Conservation (phyloP, 2,329 filamentous ascomycete species). For the Claviceps citrina region DNA sequence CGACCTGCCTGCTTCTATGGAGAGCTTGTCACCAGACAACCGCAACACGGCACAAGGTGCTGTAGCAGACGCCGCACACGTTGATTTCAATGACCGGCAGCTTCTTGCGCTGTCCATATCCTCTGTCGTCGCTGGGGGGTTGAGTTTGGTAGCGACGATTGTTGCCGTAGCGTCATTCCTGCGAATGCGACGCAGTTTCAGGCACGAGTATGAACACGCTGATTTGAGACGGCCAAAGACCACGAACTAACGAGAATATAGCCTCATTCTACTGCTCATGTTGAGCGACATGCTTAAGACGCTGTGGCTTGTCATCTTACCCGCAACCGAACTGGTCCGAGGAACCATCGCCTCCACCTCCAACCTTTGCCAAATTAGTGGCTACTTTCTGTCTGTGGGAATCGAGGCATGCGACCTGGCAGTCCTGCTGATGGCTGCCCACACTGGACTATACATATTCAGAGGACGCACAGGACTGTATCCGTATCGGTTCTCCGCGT, state of each 20-base stretch:
- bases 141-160: constrained; percentile 42
- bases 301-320: constrained; percentile 51
- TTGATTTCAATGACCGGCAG: neutral
- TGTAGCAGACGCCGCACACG: neutral
- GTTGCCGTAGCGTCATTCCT: constrained; percentile 56
- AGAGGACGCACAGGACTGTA: constrained; percentile 50
- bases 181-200: constrained; percentile 57
- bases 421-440: constrained; percentile 57
- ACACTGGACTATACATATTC: constrained; percentile 59
- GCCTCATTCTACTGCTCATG: constrained; percentile 60
- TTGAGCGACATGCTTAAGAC: constrained; percentile 58
- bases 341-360: constrained; percentile 36
- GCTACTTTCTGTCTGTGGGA: constrained; percentile 51
- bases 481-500: constrained; percentile 46
- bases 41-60: neutral
- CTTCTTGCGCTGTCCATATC: constrained; percentile 10
- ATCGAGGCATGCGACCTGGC: constrained; percentile 57
- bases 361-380: constrained; percentile 50
- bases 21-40: neutral
- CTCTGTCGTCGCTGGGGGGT: constrained; percentile 26
- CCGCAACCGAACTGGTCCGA: constrained; percentile 38
- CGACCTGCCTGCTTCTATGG: neutral
- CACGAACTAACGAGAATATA: constrained; percentile 14
- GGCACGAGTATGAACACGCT: constrained; percentile 36
- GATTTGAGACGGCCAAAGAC: neutral